Percentiles rank a stretch among this genome's conserved stretches.
phyloP scores from a whole-genome alignment of 371 early-diverging fungal species.

The Batkoa obscura region DNA sequence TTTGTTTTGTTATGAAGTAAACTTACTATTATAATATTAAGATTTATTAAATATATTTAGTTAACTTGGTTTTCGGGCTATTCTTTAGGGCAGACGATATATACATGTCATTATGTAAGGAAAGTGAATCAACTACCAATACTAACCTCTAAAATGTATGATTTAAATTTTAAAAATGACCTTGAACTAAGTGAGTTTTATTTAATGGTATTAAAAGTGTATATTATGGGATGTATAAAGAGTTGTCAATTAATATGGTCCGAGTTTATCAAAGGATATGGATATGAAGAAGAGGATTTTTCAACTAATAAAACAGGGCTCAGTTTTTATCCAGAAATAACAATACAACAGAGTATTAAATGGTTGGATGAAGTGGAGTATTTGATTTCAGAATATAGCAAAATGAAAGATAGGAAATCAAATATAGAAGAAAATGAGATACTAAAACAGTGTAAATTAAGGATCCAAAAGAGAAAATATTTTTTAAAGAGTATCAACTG shows the following conservation, averaged over 20 bases:
- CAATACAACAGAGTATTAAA: too few species aligned
- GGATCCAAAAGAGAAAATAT: too few species aligned
- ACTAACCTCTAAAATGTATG: too few species aligned
- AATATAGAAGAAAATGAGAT: too few species aligned
- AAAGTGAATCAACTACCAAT: constrained; percentile 19
- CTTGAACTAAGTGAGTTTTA: too few species aligned
- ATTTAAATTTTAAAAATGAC: too few species aligned
- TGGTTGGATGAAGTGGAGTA: too few species aligned
- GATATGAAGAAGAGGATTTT: constrained; percentile 57
- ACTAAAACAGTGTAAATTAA: too few species aligned
- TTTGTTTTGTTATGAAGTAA: constrained; percentile 36
- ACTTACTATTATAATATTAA: not conserved
- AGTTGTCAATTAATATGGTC: constrained; percentile 32
- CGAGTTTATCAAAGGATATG: constrained; percentile 39
- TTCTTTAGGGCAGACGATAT: constrained; percentile 46
- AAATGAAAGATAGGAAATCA: too few species aligned
- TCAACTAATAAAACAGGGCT: constrained; percentile 38
- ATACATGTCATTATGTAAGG: constrained; percentile 44
- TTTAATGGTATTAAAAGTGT: too few species aligned
- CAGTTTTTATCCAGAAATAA: constrained; percentile 27
- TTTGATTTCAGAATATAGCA: too few species aligned
- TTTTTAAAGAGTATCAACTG: too few species aligned
- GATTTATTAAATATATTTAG: constrained; percentile 12
- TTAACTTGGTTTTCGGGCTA: constrained; percentile 58
- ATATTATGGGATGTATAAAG: constrained; percentile 27